These are phyloP conservation scores for Aspergillus calidoustus DNA, from an alignment of 2,329 filamentous ascomycete species.

Conservation along the genomic window DNA sequence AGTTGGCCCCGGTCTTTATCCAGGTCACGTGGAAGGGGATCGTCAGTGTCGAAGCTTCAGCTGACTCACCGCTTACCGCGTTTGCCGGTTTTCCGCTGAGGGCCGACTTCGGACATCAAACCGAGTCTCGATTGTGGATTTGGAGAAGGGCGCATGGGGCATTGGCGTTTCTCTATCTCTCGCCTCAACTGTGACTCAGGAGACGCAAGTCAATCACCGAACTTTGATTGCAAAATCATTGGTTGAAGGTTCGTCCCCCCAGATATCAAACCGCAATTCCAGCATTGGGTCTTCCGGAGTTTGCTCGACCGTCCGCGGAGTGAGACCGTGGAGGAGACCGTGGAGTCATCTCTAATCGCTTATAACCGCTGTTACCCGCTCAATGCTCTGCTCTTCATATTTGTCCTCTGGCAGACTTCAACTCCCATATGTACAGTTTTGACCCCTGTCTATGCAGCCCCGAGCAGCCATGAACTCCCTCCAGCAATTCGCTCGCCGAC, in stretches of 20 bases:
- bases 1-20: background rate
- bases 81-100: conserved; percentile 10
- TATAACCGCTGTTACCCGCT: conserved; percentile 21
- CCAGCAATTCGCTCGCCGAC: conserved; percentile 41
- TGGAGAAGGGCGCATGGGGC: conserved; percentile 4
- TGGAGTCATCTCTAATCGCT: conserved; percentile 28
- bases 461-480: conserved; percentile 38
- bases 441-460: background rate
- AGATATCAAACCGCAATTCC: background rate
- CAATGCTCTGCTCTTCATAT: background rate
- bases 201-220: background rate
- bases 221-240: background rate
- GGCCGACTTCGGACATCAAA: conserved; percentile 23
- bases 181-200: conserved; percentile 7
- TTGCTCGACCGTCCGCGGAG: conserved; percentile 29
- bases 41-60: background rate
- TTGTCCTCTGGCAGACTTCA: background rate
- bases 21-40: conserved; percentile 4
- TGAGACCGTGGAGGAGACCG: conserved; percentile 21
- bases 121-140: conserved; percentile 12
- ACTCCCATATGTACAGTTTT: background rate
- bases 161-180: conserved; percentile 4
- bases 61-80: conserved; percentile 14
- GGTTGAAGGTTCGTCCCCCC: conserved; percentile 5
- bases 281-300: conserved; percentile 30